Percentiles rank a stretch among this genome's conserved stretches.
Evolutionary conservation across 345 rosid genomes (phyloP).

Genomic region (Microcos paniculata): DNA sequence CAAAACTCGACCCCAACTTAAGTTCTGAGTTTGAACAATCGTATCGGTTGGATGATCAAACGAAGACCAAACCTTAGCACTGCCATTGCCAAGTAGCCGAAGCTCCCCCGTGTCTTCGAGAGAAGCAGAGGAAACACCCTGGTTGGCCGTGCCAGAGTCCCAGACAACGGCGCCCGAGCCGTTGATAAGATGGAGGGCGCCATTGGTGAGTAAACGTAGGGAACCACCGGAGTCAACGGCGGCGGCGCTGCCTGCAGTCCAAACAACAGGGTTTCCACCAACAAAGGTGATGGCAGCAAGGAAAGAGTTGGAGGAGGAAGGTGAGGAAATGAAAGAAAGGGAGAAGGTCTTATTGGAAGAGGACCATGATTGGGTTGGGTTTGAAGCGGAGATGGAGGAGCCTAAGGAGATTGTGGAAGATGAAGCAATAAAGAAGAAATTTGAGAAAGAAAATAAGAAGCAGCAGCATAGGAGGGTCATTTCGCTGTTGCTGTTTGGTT

Average conservation of each 20-base stretch:
- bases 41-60: slow-evolving; percentile 52
- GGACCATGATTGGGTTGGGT: slow-evolving; percentile 32
- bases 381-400: slow-evolving; percentile 44
- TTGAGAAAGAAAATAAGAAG: not conserved
- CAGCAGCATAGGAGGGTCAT: not conserved
- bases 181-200: slow-evolving; percentile 55
- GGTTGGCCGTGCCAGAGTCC: slow-evolving; percentile 45
- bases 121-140: slow-evolving; percentile 48
- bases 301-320: slow-evolving; percentile 32
- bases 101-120: slow-evolving; percentile 55
- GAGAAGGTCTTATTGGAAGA: slow-evolving; percentile 44
- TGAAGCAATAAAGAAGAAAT: slow-evolving; percentile 6
- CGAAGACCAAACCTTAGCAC: slow-evolving; percentile 50
- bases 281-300: slow-evolving; percentile 44
- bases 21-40: slow-evolving; percentile 49
- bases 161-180: slow-evolving; percentile 57
- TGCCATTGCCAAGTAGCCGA: slow-evolving; percentile 20
- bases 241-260: slow-evolving; percentile 39
- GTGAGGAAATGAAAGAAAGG: slow-evolving; percentile 37
- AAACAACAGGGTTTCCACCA: slow-evolving; percentile 46
- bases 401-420: slow-evolving; percentile 36
- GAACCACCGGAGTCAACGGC: slow-evolving; percentile 47
- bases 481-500: not conserved
- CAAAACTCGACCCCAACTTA: slow-evolving; percentile 26
- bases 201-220: slow-evolving; percentile 45